Conservation (phyloP, 2,329 filamentous ascomycete genomes). For the Huntiella moniliformis region DNA sequence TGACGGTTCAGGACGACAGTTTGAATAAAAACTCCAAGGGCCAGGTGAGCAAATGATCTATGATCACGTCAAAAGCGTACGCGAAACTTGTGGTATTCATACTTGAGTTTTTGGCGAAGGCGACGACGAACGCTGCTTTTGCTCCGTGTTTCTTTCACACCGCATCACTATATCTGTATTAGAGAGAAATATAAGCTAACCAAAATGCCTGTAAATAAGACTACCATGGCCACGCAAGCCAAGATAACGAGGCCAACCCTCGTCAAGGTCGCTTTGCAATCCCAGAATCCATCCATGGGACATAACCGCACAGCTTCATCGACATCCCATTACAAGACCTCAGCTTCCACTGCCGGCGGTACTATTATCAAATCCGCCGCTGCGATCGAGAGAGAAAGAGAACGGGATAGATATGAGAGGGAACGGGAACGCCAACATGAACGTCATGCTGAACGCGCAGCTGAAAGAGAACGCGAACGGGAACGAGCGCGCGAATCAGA, state of each 20-base stretch:
- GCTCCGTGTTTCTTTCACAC: not conserved
- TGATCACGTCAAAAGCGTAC: not conserved
- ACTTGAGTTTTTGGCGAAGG: not conserved
- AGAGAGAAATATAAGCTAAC: constrained; percentile 1
- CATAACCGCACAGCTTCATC: not conserved
- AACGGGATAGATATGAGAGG: constrained; percentile 6
- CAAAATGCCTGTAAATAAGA: constrained; percentile 1
- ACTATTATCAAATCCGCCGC: constrained; percentile 3
- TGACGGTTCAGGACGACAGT: constrained; percentile 82
- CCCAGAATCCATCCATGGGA: constrained; percentile 46
- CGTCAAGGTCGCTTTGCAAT: constrained; percentile 69
- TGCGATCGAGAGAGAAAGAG: constrained; percentile 7
- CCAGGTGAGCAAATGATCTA: constrained; percentile 39
- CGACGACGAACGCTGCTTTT: not conserved
- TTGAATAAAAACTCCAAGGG: constrained; percentile 48
- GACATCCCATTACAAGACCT: constrained; percentile 4
- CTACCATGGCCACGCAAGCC: constrained; percentile 11
- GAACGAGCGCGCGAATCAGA: constrained; percentile 1
- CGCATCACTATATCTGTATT: not conserved
- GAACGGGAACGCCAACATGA: constrained; percentile 2
- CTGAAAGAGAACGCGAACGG: constrained; percentile 1
- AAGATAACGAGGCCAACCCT: constrained; percentile 44
- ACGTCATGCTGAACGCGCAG: not conserved
- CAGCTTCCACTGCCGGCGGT: constrained; percentile 9
- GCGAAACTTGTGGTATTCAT: not conserved